These are phyloP conservation scores for Monsonia emarginata DNA, from an alignment of 441 rosid genomes.

Conservation along the genomic window DNA sequence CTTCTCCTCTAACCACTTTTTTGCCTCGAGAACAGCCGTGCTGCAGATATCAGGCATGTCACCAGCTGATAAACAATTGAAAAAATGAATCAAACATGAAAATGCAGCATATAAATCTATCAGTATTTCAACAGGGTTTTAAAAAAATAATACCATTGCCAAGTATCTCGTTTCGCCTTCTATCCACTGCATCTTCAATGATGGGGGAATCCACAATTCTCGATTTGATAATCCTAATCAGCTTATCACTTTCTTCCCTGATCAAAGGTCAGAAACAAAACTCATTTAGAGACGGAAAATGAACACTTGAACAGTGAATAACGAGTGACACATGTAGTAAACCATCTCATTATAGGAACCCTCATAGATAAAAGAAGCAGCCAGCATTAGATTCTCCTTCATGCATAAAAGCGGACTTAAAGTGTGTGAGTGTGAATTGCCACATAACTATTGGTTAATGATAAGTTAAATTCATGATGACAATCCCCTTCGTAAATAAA, in stretches of 20 bases:
- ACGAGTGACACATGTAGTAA: background rate
- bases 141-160: constrained; percentile 28
- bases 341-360: background rate
- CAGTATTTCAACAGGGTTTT: background rate
- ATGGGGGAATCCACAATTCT: constrained; percentile 47
- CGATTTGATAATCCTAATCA: constrained; percentile 56
- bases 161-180: constrained; percentile 21
- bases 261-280: constrained; percentile 21
- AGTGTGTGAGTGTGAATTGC: background rate
- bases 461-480: background rate
- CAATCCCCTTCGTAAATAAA: background rate
- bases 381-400: background rate
- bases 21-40: constrained; percentile 60
- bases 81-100: constrained; percentile 15
- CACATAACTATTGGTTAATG: background rate
- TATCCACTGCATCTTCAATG: constrained; percentile 23
- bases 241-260: constrained; percentile 80
- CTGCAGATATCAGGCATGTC: constrained; percentile 36
- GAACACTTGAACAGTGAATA: constrained; percentile 9
- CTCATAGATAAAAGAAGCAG: background rate
- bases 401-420: no score
- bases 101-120: constrained; percentile 13
- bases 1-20: constrained; percentile 70
- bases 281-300: constrained; percentile 16
- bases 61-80: constrained; percentile 31